Evolutionary conservation across 345 rosid species (phyloP).

Genomic region (Arabidopsis thaliana): TAIR10.1 NC_003076.8:25558001-25558500

Average conservation of each 20-base stretch:
- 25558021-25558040: background rate
- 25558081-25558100: background rate
- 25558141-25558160: slow-evolving; percentile 70
- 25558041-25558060: no score
- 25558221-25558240: slow-evolving; percentile 78
- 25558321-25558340: background rate
- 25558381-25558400: slow-evolving; percentile 15
- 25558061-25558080: no score
- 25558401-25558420: slow-evolving; percentile 9
- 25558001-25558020: background rate
- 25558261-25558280: slow-evolving; percentile 98
- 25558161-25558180: slow-evolving; percentile 95
- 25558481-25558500: slow-evolving; percentile 66
- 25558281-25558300: slow-evolving; percentile 93
- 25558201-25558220: slow-evolving; percentile 73
- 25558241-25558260: slow-evolving; percentile 97
- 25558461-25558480: background rate
- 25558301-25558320: slow-evolving; percentile 63
- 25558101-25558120: slow-evolving; percentile 46
- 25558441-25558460: slow-evolving; percentile 19
- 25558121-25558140: slow-evolving; percentile 95
- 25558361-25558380: slow-evolving; percentile 28
- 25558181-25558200: slow-evolving; percentile 68
- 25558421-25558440: slow-evolving; percentile 4
- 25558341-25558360: background rate